Evolutionary conservation across 352 stramenopile species (phyloP).

Genomic region (Pythium utonaiense): DNA sequence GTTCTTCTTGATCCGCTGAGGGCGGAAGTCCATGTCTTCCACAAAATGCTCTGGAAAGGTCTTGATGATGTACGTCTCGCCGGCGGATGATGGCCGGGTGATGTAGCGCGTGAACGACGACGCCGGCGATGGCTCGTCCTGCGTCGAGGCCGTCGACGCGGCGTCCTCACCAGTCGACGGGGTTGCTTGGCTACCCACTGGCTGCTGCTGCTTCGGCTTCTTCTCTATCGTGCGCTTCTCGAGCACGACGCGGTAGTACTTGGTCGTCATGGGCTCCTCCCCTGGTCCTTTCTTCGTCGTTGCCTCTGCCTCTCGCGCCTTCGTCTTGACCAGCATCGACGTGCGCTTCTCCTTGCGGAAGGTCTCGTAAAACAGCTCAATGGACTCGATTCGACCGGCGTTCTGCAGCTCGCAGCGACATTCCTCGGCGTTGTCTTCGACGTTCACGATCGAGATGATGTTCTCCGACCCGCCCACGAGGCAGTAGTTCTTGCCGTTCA

Average conservation of each 20-base stretch:
- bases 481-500: conserved; percentile 83
- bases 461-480: conserved; percentile 73
- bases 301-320: conserved; percentile 1
- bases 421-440: conserved; percentile 80
- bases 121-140: conserved; percentile 5
- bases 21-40: conserved; percentile 81
- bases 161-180: neutral
- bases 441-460: conserved; percentile 84
- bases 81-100: neutral
- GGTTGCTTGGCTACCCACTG: conserved; percentile 3
- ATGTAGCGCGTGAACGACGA: conserved; percentile 16
- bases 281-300: conserved; percentile 7
- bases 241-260: conserved; percentile 80
- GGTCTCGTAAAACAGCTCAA: conserved; percentile 76
- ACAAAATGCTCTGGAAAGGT: conserved; percentile 86
- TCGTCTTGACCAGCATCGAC: conserved; percentile 80
- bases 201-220: conserved; percentile 10
- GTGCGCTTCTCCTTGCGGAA: conserved; percentile 73
- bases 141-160: neutral
- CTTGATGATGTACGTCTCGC: conserved; percentile 54
- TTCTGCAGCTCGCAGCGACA: conserved; percentile 76
- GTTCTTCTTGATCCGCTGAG: conserved; percentile 82
- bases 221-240: conserved; percentile 66
- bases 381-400: conserved; percentile 58
- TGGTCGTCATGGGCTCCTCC: conserved; percentile 20